These are phyloP conservation scores for Heritiera fomes DNA, from an alignment of 345 rosid species.

Conservation along the genomic window DNA sequence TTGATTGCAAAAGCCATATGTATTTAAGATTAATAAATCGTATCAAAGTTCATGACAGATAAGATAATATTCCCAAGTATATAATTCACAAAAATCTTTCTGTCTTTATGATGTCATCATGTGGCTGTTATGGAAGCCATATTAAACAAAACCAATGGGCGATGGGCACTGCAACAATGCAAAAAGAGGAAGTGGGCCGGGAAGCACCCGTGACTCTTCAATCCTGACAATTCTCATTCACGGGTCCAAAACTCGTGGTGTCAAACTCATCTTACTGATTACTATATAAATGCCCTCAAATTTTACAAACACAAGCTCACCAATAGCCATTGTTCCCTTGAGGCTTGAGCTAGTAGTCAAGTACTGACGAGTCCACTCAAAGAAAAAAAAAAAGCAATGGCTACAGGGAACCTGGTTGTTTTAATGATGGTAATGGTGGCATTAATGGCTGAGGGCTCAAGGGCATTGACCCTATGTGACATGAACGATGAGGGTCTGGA, in stretches of 20 bases:
- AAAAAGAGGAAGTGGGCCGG: not conserved
- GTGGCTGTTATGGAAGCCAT: not conserved
- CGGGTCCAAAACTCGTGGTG: constrained; percentile 30
- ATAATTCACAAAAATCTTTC: not conserved
- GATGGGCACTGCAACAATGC: not conserved
- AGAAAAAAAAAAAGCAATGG: not conserved
- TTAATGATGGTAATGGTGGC: constrained; percentile 14
- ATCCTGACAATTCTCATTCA: constrained; percentile 37
- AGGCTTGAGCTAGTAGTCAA: not conserved
- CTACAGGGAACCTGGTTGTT: constrained; percentile 5
- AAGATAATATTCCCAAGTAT: not conserved
- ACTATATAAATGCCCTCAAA: not conserved
- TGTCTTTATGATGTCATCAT: not conserved
- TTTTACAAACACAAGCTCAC: not conserved
- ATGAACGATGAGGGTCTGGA: constrained; percentile 43
- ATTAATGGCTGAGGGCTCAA: constrained; percentile 19
- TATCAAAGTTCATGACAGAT: not conserved
- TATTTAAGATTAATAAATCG: not conserved
- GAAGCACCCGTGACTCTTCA: constrained; percentile 27
- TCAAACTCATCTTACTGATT: not conserved
- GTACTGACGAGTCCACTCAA: not conserved
- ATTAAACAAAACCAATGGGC: not conserved
- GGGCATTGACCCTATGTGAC: constrained; percentile 47
- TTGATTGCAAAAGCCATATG: not conserved
- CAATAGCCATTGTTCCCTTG: not conserved